Base-by-base conservation (phyloP, 2,329 filamentous ascomycete species). In the Leptoxyphium fumago region DNA sequence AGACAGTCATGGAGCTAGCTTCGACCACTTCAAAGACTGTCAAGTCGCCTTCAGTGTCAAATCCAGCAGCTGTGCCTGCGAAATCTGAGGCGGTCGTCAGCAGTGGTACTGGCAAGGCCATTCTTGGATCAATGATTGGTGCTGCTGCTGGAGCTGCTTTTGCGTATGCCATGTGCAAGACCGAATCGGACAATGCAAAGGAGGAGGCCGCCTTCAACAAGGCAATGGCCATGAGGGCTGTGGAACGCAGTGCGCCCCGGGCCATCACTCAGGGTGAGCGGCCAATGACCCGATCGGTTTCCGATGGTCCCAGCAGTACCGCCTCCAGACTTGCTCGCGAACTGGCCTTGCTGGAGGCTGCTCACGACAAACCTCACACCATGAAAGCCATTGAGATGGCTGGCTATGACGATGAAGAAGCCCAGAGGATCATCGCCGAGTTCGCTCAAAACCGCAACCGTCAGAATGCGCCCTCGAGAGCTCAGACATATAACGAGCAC, bases 61-160 rank as follows among this genome's bases (percentile, higher is more conserved):
- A 13, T 13, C 32, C 13, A 18, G 38, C 42, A 9, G 21, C 40
- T 6, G 38, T 18, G 42, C 43, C 32, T 7, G 15, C 43, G 13
- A 13, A 26, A 29, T 42, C 43, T 10, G 43, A 17, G 29, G 10
- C 21, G 10, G 32, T 38, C 11, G 14, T 21, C 18, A 45, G 29
- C 26, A 38, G 28, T 42, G 38, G 29, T 21, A 39, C 39, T 17
- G 44, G 43, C 21, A 57, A 59, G 44, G 48, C 51, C 13, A 34
- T 63, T 17, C 71, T 91, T 39, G 83, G 85, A 7, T 82, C 83
- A 7, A 68, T 93, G 10, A 71, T 94, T 41, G 85, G 84, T 38
- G 84, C 82, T 29, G 84, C 84, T 13, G 84, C 84, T 14, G 83
- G 82, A 34, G 83, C 80, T 30, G 82, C 81, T 9, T 68, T 84